Percentiles rank a stretch among this genome's conserved stretches.
phyloP scores from a whole-genome alignment of 2,329 filamentous ascomycete genomes.

The Nemania diffusa region DNA sequence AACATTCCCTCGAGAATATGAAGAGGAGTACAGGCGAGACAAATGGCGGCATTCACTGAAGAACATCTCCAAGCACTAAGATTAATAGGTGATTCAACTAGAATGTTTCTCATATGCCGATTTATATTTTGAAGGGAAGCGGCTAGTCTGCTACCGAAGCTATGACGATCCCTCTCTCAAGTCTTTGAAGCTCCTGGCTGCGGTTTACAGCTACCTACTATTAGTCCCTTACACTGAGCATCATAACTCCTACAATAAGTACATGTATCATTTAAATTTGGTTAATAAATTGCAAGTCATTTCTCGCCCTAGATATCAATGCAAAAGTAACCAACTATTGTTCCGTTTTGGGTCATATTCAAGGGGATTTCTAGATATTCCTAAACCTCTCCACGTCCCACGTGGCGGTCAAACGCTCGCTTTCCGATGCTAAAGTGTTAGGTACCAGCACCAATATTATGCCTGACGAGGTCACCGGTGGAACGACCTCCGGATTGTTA shows the following conservation, averaged over 20 bases:
- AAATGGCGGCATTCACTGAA: not conserved
- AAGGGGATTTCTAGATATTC: not conserved
- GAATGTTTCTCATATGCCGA: not conserved
- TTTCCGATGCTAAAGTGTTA: not conserved
- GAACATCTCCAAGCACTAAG: not conserved
- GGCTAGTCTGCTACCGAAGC: not conserved
- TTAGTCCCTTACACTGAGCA: too few relatives aligned
- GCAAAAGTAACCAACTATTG: not conserved
- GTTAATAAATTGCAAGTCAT: not conserved
- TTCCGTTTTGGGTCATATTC: not conserved
- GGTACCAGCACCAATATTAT: not conserved
- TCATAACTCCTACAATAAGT: too few relatives aligned
- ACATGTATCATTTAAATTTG: not conserved
- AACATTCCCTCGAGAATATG: not conserved
- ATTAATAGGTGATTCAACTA: not conserved
- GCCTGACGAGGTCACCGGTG: not conserved
- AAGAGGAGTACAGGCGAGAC: not conserved
- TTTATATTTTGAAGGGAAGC: not conserved
- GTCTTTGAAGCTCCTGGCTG: too few relatives aligned
- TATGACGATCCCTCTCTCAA: not conserved
- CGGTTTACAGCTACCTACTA: too few relatives aligned
- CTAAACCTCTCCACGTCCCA: not conserved
- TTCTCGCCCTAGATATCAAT: not conserved
- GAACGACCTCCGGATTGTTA: not conserved
- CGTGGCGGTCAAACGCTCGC: not conserved